Base-by-base conservation (phyloP, 352 stramenopile species). In the Globisporangium echinulatum region DNA sequence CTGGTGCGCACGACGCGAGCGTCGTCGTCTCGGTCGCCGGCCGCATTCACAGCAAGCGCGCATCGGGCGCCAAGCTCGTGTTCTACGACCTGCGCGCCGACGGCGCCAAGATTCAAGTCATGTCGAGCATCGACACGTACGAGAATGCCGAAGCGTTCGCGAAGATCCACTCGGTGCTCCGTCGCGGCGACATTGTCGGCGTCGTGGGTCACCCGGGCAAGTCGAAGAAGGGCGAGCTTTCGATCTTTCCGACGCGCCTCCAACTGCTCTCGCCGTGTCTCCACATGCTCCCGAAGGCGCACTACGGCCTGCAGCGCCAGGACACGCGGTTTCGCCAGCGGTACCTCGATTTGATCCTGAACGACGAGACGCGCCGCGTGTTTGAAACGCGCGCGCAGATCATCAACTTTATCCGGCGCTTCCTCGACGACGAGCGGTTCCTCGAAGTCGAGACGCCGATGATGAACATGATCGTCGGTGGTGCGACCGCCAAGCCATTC, bases 381-480 rank as follows among this genome's bases (percentile, higher is more conserved):
- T 99, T 99, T 70, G 74, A 96, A 51, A 97, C 92, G 56, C 83
- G 92, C 47, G 84, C 87, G 42, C 90, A 94, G 75, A 98, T 98
- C 55, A 97, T 97, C 44, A 96, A 96, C 47, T 90, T 89, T 52
- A 90, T 99, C 25, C 88, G 97, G 44, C 78, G 88, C 44, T 90
- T 97, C 49, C 70, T 99, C n/a, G 93, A 99, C 68, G 72, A 89
- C 6, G 79, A 80, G 49, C 75, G 92, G 43, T 99, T 99, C 67
- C 70, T 99, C 43, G 97, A 99, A 75, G 97, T 99, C 53, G 97
- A 99, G 75, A 99, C 96, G 54, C 97, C 97, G 2, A 97, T 99
- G 62, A 88, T 99, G 75, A 96, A 98, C 71, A 91, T 90, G 65
- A 92, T 97, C 60, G 87, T 92, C 42, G 97, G 97, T 50, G 97